A percentile compares a stretch with the other conserved stretches of the same genome.
Conservation (phyloP, 805 yeast species). For the Candida railenensis region DNA sequence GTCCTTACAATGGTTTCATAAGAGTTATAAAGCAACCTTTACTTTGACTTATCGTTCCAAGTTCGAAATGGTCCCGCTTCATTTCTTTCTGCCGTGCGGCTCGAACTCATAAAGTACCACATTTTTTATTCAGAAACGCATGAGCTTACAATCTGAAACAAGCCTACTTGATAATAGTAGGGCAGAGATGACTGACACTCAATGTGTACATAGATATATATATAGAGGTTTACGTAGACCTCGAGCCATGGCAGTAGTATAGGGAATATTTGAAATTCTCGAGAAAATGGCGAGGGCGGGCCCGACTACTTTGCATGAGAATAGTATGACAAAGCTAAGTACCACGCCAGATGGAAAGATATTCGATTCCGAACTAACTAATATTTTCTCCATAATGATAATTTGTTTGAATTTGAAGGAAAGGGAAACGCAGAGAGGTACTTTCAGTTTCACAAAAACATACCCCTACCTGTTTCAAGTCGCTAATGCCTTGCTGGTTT, state of each 20-base stretch:
- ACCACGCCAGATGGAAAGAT: slow-evolving; percentile 55
- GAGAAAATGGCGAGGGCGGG: neutral
- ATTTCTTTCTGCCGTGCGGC: neutral
- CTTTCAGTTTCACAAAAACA: slow-evolving; percentile 25
- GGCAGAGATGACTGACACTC: no score
- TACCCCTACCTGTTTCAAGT: slow-evolving; percentile 55
- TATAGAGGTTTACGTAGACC: no score
- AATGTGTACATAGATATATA: no score
- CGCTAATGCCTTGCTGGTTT: slow-evolving; percentile 48
- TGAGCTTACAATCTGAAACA: neutral
- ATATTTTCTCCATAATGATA: slow-evolving; percentile 53
- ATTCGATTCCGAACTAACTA: slow-evolving; percentile 56
- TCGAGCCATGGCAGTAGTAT: no score
- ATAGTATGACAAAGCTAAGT: slow-evolving; percentile 42
- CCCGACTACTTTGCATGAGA: slow-evolving; percentile 36
- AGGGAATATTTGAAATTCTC: no score
- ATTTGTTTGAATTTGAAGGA: slow-evolving; percentile 31
- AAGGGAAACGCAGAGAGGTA: slow-evolving; percentile 15
- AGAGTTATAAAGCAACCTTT: no score
- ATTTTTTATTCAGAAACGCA: neutral
- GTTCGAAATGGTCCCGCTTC: no score
- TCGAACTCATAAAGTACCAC: neutral
- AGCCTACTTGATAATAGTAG: no score
- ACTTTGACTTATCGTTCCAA: neutral
- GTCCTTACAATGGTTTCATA: no score